Evolutionary conservation across 208 protist genomes (phyloP).

Genomic region (Trypanosoma boissoni): DNA sequence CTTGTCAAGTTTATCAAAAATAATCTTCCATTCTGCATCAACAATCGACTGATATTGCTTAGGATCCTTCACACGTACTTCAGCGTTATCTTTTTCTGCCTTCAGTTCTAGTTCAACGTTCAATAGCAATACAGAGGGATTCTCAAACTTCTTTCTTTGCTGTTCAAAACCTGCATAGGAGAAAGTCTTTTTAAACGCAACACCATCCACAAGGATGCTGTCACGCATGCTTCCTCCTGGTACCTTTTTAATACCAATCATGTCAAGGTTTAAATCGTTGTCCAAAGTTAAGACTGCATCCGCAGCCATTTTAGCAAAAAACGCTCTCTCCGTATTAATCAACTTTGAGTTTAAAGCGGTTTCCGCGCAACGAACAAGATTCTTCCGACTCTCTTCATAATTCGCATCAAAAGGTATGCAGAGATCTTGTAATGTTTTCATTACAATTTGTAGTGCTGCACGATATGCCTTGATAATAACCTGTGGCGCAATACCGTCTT

Average conservation of each 20-base stretch:
- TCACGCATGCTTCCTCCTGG: constrained; percentile 98
- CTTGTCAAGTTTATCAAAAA: constrained; percentile 99
- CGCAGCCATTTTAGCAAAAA: constrained; percentile 99
- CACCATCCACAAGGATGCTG: constrained; percentile 98
- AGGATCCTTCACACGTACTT: constrained; percentile 98
- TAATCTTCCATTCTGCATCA: constrained; percentile 99
- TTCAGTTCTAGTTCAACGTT: constrained; percentile 99
- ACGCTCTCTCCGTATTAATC: constrained; percentile 94
- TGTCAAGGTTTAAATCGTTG: constrained; percentile 94
- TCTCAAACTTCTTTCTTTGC: constrained; percentile 98
- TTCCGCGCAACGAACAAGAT: constrained; percentile 94
- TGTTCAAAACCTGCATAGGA: constrained; percentile 99
- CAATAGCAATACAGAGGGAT: constrained; percentile 98
- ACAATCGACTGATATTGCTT: constrained; percentile 99
- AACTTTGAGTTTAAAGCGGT: constrained; percentile 99
- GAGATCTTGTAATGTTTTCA: constrained; percentile 91
- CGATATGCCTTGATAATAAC: constrained; percentile 97
- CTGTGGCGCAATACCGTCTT: constrained; percentile 99
- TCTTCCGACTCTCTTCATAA: constrained; percentile 61
- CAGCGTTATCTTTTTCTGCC: constrained; percentile 99
- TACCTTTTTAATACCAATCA: constrained; percentile 99
- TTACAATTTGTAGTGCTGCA: constrained; percentile 66
- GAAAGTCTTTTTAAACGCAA: constrained; percentile 99
- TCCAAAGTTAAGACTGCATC: constrained; percentile 97
- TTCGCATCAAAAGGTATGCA: constrained; percentile 85